Conservation (phyloP, 192 early-diverging fungal species). For the Mortierella hygrophila region DNA sequence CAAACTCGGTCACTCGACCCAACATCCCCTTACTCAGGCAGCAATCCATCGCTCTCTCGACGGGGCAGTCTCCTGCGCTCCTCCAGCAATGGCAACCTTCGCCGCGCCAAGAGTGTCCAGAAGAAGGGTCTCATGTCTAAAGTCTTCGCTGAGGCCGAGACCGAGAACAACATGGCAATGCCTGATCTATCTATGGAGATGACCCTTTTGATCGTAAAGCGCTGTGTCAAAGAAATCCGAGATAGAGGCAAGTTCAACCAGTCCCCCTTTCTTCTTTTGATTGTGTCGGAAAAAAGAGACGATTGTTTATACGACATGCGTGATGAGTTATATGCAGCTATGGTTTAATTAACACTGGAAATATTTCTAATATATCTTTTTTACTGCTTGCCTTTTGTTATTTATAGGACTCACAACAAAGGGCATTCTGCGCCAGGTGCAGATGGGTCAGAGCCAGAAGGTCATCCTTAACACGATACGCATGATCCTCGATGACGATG, state of each 20-base stretch:
- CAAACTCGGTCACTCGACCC: conserved; percentile 25
- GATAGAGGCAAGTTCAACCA: conserved; percentile 34
- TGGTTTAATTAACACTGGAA: background rate
- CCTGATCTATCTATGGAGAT: conserved; percentile 53
- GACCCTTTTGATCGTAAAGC: conserved; percentile 42
- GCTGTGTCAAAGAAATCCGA: conserved; percentile 53
- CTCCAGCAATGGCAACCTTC: conserved; percentile 27
- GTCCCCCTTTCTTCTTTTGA: background rate
- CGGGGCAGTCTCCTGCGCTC: conserved; percentile 36
- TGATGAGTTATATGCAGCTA: background rate
- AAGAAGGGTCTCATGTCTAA: conserved; percentile 39
- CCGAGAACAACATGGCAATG: background rate
- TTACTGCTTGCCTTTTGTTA: background rate
- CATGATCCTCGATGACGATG: conserved; percentile 51
- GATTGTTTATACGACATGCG: conserved; percentile 2
- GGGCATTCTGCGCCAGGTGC: conserved; percentile 48
- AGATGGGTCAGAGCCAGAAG: conserved; percentile 36
- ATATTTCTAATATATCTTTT: background rate
- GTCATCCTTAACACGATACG: conserved; percentile 38
- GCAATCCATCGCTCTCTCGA: conserved; percentile 12
- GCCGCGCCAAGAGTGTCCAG: conserved; percentile 33
- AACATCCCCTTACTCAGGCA: background rate
- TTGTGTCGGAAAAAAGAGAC: background rate
- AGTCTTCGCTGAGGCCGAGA: conserved; percentile 38
- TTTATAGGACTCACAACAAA: conserved; percentile 46